phyloP scores from a whole-genome alignment of 2,329 filamentous ascomycete species.

The Aureobasidium sp. region DNA sequence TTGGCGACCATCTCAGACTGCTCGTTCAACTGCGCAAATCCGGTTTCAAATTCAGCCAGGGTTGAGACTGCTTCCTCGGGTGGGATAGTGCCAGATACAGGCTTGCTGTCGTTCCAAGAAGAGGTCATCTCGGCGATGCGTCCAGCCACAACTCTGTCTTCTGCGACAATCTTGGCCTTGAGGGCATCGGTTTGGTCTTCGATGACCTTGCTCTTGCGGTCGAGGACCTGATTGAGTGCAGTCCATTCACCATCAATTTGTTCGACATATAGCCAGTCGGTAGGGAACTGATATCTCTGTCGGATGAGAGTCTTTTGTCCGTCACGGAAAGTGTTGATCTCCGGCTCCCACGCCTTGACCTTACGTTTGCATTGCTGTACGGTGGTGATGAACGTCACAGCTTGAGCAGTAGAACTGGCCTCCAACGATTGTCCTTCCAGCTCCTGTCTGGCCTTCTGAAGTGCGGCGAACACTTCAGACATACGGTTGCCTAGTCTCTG shows the following conservation, averaged over 20 bases:
- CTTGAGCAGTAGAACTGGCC: conserved; percentile 89
- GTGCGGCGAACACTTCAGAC: conserved; percentile 84
- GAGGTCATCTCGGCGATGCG: conserved; percentile 77
- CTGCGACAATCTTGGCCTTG: conserved; percentile 86
- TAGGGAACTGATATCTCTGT: conserved; percentile 87
- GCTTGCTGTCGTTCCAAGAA: conserved; percentile 95
- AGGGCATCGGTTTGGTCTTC: conserved; percentile 93
- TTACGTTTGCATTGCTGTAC: conserved; percentile 95
- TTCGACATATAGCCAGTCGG: conserved; percentile 91
- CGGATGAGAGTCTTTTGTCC: conserved; percentile 86
- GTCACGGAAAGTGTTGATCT: conserved; percentile 92
- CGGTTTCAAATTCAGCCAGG: conserved; percentile 71
- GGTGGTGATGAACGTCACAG: conserved; percentile 96
- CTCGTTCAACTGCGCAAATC: conserved; percentile 74
- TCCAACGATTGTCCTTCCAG: conserved; percentile 89
- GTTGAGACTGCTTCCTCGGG: conserved; percentile 81
- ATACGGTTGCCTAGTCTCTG: conserved; percentile 80
- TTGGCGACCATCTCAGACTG: conserved; percentile 92
- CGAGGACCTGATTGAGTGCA: conserved; percentile 81
- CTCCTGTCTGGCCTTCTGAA: conserved; percentile 82
- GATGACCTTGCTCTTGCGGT: conserved; percentile 88
- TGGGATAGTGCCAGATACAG: conserved; percentile 86
- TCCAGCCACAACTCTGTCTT: conserved; percentile 83
- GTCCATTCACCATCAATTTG: conserved; percentile 97
- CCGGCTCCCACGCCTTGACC: conserved; percentile 87